Base-by-base conservation (phyloP, 495 filamentous ascomycete species). In the Aspergillus nidulans region DNA sequence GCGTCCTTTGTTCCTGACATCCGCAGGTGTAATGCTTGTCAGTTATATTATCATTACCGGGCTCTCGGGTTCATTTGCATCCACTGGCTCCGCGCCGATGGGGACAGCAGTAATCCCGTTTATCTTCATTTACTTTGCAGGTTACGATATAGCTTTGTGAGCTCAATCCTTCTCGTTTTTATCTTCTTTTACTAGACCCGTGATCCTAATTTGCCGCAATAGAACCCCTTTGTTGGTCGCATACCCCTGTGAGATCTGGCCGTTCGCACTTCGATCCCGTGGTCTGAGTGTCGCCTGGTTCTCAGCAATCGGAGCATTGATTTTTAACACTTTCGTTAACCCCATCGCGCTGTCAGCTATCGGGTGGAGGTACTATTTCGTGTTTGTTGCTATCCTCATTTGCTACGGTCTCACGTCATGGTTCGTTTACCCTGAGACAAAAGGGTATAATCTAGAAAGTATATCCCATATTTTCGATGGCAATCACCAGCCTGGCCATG, bases 341-440 rank as follows among this genome's bases (percentile, higher is more conserved):
- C 81, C 82, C 1, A 71, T 85, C 16, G 82, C 78, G 6, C 76
- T 87, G 41, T 61, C 79, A 10, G 67, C 67, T 15, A 80, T 84
- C 41, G 59, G 64, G 30, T 85, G 82, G 82, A 78, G 77, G 59
- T 77, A 84, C 43, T 84, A 82, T 61, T 84, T 82, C 64, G 80
- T 78, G 24, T 69, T 70, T 65, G 83, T 82, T 71, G 76, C 81
- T 64, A 71, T 74, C 46, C 54, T 81, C 57, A 76, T 82, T 63
- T 12, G 21, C n/a, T 34, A 39, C 6, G n/a, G 2, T 1, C 57
- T 85, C 39, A 49, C 61, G 40, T 77, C 82, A 20, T 86, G 75
- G 67, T 80, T 84, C 69, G 75, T 77, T 66, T 86, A 82, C 55
- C 74, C 84, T 46, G 84, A 87, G 73, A 87, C 84, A 45, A 78